Base-by-base conservation (phyloP, 2,329 filamentous ascomycete genomes). In the Neofusicoccum parvum region DNA sequence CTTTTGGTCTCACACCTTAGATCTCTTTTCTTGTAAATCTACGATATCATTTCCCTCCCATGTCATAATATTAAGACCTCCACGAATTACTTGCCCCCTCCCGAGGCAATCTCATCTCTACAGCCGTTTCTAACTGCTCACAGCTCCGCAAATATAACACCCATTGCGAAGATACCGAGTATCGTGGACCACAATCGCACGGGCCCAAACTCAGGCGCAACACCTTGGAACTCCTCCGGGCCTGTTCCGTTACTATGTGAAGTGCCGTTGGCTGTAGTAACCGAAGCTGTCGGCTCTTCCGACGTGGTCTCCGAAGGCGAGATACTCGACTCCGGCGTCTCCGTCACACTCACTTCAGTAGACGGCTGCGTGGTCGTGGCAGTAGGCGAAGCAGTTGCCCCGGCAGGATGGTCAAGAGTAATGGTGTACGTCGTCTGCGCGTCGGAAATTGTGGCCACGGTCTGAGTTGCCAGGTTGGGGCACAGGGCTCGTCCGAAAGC, bases 101-200 rank as follows among this genome's bases (percentile, higher is more conserved):
- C 4, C 17, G 5, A 17, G 17, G 12, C 48, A 14, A 15, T 20
- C n/a, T 5, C 12, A 43, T 23, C 45, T 45, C 12, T 3, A 27
- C 36, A 37, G 45, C 27, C 27, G 15, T n/a, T 7, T 9, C 46
- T 62, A 14, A 63, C 60, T 20, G 17, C 41, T 62, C 41, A 68
- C n/a, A 68, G 59, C 59, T 68, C 66, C 12, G 66, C 66, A 45
- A 68, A 68, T 1, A 60, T 12, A 20, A 64, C 37, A 10, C 45
- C 65, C 51, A 68, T 64, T 11, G 45, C 27, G 5, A 58, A 43
- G 3, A 68, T 66, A 2, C 65, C 60, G 39, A 66, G 12, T 4
- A 43, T 20, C 41, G 66, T 56, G 15, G 48, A 48, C 34, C 65
- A 50, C 15, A 66, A 15, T 9, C 66, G 54, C 50, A 54, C 14